Evolutionary conservation across 495 filamentous ascomycete genomes (phyloP).

Genomic region (Podospora conica): DNA sequence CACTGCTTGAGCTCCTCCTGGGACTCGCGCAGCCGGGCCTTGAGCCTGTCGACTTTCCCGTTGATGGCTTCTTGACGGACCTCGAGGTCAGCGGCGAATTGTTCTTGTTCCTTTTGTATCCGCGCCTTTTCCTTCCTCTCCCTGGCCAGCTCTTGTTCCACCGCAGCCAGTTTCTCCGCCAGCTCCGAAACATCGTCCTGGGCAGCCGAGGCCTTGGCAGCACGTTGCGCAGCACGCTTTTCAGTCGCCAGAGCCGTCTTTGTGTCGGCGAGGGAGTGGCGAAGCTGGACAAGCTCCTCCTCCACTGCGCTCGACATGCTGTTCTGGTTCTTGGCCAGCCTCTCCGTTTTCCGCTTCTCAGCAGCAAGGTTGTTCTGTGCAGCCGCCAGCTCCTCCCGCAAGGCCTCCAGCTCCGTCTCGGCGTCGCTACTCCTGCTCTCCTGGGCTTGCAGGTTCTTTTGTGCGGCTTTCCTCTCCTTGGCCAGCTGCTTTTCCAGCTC

Average conservation of each 20-base stretch:
- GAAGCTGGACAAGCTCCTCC: constrained; percentile 32
- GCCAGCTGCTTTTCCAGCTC: constrained; percentile 47
- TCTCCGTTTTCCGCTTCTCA: constrained; percentile 33
- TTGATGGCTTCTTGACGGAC: constrained; percentile 53
- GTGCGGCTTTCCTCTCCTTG: constrained; percentile 39
- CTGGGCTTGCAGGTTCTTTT: constrained; percentile 28
- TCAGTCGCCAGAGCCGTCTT: constrained; percentile 30
- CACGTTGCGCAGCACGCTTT: constrained; percentile 50
- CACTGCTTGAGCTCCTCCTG: constrained; percentile 64
- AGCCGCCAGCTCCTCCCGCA: constrained; percentile 21
- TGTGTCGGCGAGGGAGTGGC: constrained; percentile 50
- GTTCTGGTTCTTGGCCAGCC: constrained; percentile 25
- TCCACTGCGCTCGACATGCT: constrained; percentile 28
- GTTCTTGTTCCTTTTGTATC: constrained; percentile 31
- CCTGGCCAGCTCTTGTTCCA: constrained; percentile 34
- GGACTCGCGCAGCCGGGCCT: constrained; percentile 56
- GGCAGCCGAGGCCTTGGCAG: constrained; percentile 31
- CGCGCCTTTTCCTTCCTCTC: constrained; percentile 40
- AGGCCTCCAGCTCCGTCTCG: constrained; percentile 31
- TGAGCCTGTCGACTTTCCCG: constrained; percentile 60
- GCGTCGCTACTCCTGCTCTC: constrained; percentile 28
- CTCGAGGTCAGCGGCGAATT: constrained; percentile 44
- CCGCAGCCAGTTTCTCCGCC: constrained; percentile 26
- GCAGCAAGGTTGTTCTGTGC: constrained; percentile 23
- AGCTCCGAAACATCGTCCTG: constrained; percentile 34